Evolutionary conservation across 306 rosid genomes (phyloP).

Genomic region (Malus orientalis): DNA sequence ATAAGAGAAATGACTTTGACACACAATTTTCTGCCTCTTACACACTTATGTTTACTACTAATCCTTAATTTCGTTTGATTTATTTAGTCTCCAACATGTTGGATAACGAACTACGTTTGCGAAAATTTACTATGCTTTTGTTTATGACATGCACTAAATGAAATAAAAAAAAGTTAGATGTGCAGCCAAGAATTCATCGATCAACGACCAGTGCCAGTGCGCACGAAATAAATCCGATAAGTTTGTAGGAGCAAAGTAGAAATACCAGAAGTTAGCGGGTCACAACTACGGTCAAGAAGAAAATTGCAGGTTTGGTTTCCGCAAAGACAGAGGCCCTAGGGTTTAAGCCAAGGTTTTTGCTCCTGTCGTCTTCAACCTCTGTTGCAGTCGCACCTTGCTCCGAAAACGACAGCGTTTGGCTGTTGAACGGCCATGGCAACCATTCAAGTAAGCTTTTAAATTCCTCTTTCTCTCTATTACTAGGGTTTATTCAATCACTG

Average conservation of each 20-base stretch:
- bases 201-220: no score
- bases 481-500: not conserved
- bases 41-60: no score
- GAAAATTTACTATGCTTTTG: not conserved
- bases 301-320: not conserved
- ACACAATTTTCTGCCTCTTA: no score
- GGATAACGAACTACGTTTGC: not conserved
- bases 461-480: not conserved
- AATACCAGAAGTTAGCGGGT: not conserved
- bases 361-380: not conserved
- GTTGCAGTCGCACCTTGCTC: not conserved
- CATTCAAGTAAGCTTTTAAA: not conserved
- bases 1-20: no score
- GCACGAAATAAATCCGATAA: not conserved
- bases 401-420: constrained; percentile 4
- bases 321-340: not conserved
- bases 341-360: constrained; percentile 9
- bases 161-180: no score
- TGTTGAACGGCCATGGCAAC: not conserved
- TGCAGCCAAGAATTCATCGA: no score
- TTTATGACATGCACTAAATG: no score
- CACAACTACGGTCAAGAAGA: not conserved
- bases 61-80: no score
- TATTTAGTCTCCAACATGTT: no score
- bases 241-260: not conserved